These are phyloP conservation scores for Avena eriantha DNA, from an alignment of 176 grass and related monocot species.

Conservation along the genomic window DNA sequence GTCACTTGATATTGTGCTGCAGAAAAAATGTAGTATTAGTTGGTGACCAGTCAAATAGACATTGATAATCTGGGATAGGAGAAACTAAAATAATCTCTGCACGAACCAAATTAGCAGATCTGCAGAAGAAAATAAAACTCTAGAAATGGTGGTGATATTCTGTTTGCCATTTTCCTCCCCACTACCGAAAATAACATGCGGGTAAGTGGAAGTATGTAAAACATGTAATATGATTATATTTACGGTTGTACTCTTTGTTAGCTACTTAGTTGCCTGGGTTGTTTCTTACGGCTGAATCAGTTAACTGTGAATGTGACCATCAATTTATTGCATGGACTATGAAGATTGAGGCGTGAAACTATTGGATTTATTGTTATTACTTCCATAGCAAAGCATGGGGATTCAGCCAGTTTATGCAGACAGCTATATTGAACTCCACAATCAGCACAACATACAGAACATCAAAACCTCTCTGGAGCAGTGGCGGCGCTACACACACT, in stretches of 20 bases:
- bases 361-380: neutral
- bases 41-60: neutral
- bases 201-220: neutral
- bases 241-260: too few species aligned
- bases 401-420: neutral
- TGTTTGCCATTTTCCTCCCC: too few species aligned
- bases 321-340: neutral
- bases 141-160: neutral
- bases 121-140: neutral
- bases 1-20: constrained; percentile 92
- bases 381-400: neutral
- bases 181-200: neutral
- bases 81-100: neutral
- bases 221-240: neutral
- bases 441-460: neutral
- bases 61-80: neutral
- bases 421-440: neutral
- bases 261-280: neutral
- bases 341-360: neutral
- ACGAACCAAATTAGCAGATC: neutral
- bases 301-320: neutral
- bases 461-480: neutral
- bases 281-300: neutral
- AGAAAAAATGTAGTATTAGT: constrained; percentile 8
- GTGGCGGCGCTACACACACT: too few species aligned